Conservation (phyloP, 805 yeast species). For the Ascoidea rubescens region DNA sequence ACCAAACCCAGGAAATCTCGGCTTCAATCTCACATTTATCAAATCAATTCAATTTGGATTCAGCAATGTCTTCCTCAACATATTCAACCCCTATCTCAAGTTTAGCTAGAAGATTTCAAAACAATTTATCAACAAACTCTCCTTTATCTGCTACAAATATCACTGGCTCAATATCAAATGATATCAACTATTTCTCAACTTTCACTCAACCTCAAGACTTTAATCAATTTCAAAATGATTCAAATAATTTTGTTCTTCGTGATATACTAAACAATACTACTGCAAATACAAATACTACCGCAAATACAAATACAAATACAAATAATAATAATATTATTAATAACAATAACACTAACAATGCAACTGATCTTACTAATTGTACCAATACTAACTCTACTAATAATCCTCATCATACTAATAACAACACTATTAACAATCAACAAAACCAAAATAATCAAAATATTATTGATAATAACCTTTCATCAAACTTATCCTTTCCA, state of each 20-base stretch:
- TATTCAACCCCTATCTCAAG: background rate
- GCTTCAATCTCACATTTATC: background rate
- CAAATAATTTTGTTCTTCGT: background rate
- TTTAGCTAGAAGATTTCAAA: background rate
- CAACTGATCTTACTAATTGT: background rate
- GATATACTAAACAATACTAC: background rate
- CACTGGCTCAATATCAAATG: background rate
- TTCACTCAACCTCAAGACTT: background rate
- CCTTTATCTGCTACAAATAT: background rate
- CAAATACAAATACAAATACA: background rate
- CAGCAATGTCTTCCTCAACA: background rate
- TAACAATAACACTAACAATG: background rate
- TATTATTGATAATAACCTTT: conserved; percentile 1
- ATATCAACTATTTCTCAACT: background rate
- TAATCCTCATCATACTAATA: background rate
- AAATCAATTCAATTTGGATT: background rate
- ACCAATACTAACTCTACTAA: background rate
- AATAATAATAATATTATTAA: background rate
- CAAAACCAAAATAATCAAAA: background rate
- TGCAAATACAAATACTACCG: background rate
- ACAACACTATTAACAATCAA: background rate
- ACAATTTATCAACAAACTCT: background rate
- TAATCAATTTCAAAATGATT: background rate
- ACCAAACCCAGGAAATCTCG: background rate
- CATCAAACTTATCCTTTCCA: conserved; percentile 4